Conservation (phyloP, 2,329 filamentous ascomycete species). For the Venturia pyrina region DNA sequence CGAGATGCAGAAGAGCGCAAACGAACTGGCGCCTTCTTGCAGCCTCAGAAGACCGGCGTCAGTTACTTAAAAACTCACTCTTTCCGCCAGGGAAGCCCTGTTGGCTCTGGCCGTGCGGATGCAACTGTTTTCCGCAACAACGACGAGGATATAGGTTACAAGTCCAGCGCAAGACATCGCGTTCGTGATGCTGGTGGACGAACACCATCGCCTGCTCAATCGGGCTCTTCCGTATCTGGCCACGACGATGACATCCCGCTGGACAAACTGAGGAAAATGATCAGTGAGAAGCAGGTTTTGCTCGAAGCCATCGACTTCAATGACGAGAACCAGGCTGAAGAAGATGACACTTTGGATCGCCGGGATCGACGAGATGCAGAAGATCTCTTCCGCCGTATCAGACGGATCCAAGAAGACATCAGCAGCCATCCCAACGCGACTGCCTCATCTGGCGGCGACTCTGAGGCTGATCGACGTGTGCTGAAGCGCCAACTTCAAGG, state of each 20-base stretch:
- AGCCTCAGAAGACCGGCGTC: slow-evolving; percentile 94
- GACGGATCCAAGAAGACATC: slow-evolving; percentile 88
- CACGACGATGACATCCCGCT: slow-evolving; percentile 64
- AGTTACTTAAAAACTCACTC: slow-evolving; percentile 96
- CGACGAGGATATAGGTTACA: slow-evolving; percentile 79
- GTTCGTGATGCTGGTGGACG: slow-evolving; percentile 50
- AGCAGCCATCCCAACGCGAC: slow-evolving; percentile 78
- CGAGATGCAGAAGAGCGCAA: slow-evolving; percentile 86
- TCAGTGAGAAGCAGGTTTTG: slow-evolving; percentile 87
- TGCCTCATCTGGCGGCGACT: slow-evolving; percentile 47
- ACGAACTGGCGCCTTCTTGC: slow-evolving; percentile 75
- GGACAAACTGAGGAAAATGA: slow-evolving; percentile 85
- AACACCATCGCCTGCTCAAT: slow-evolving; percentile 72
- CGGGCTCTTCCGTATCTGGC: slow-evolving; percentile 42
- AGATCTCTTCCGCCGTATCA: slow-evolving; percentile 84
- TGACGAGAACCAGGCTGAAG: slow-evolving; percentile 79
- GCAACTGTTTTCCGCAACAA: slow-evolving; percentile 96
- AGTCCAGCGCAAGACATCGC: slow-evolving; percentile 83
- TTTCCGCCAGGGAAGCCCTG: slow-evolving; percentile 58
- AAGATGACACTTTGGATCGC: slow-evolving; percentile 85
- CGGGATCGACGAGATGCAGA: slow-evolving; percentile 87
- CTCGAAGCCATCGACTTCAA: slow-evolving; percentile 94
- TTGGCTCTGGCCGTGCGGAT: slow-evolving; percentile 66
- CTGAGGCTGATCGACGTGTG: slow-evolving; percentile 75
- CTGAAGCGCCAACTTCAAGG: slow-evolving; percentile 84